phyloP scores from a whole-genome alignment of 352 stramenopile species.

The Phytophthora rubi region DNA sequence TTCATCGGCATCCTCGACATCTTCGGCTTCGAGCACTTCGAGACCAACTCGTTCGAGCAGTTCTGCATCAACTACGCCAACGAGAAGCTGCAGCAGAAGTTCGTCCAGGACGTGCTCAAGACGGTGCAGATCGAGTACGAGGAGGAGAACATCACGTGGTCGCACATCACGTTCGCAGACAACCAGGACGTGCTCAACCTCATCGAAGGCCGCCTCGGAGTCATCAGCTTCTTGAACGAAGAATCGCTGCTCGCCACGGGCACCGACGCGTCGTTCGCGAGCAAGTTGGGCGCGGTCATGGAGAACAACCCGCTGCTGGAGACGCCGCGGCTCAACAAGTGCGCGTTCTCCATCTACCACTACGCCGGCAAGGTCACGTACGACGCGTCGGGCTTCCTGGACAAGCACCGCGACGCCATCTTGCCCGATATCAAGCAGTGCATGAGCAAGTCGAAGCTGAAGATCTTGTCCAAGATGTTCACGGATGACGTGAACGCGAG shows the following conservation, averaged over 20 bases:
- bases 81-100: conserved; percentile 92
- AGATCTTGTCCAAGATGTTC: conserved; percentile 78
- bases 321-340: conserved; percentile 83
- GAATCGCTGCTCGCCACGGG: conserved; percentile 87
- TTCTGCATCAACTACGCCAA: conserved; percentile 96
- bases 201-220: conserved; percentile 88
- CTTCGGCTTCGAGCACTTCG: conserved; percentile 94
- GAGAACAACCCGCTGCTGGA: conserved; percentile 88
- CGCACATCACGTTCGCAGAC: conserved; percentile 89
- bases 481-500: conserved; percentile 54
- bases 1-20: conserved; percentile 95
- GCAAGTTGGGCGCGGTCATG: conserved; percentile 89
- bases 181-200: conserved; percentile 93
- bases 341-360: conserved; percentile 86
- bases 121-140: conserved; percentile 92
- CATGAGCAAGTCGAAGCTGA: conserved; percentile 73
- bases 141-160: conserved; percentile 92
- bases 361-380: conserved; percentile 90
- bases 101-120: conserved; percentile 93
- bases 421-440: conserved; percentile 87
- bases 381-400: conserved; percentile 78
- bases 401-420: conserved; percentile 88
- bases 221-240: conserved; percentile 92
- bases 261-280: conserved; percentile 87
- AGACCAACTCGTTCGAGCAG: conserved; percentile 92